Percentiles rank a stretch among this genome's conserved stretches.
Evolutionary conservation across 768 basidiomycete species (phyloP).

Genomic region (Mycena crocata): DNA sequence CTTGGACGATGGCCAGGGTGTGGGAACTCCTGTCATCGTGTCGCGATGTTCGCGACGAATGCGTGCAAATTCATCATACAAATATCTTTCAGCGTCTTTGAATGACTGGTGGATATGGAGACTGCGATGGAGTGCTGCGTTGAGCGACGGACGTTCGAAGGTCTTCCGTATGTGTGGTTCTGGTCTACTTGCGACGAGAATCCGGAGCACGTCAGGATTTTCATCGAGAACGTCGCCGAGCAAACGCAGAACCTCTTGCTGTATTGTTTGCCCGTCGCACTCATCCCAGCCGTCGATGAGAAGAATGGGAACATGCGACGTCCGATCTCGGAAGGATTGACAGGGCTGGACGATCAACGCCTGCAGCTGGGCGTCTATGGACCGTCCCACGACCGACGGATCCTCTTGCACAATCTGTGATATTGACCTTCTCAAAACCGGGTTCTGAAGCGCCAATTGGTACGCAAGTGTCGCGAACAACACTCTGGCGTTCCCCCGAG

Average conservation of each 20-base stretch:
- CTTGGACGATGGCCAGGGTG: background rate
- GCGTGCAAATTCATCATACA: background rate
- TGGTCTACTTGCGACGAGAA: conserved; percentile 7
- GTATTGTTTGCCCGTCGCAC: background rate
- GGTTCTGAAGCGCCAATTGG: background rate
- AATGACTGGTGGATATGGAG: conserved; percentile 1
- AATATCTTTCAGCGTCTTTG: background rate
- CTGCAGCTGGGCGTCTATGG: background rate
- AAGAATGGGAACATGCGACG: background rate
- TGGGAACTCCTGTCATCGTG: background rate
- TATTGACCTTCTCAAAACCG: background rate
- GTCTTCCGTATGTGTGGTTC: conserved; percentile 1
- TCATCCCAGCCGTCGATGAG: conserved; percentile 9
- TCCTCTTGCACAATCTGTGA: background rate
- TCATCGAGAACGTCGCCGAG: background rate
- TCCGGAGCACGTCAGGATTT: background rate
- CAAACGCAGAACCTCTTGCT: background rate
- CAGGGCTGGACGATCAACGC: background rate
- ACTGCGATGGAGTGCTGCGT: background rate
- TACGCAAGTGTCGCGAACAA: background rate
- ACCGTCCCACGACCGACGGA: background rate
- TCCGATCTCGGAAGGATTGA: background rate
- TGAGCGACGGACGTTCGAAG: background rate
- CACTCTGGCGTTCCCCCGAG: background rate
- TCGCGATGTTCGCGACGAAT: background rate